Percentiles rank a stretch among this genome's conserved stretches.
Evolutionary conservation across 306 rosid genomes (phyloP).

Genomic region (Quercus glauca): DNA sequence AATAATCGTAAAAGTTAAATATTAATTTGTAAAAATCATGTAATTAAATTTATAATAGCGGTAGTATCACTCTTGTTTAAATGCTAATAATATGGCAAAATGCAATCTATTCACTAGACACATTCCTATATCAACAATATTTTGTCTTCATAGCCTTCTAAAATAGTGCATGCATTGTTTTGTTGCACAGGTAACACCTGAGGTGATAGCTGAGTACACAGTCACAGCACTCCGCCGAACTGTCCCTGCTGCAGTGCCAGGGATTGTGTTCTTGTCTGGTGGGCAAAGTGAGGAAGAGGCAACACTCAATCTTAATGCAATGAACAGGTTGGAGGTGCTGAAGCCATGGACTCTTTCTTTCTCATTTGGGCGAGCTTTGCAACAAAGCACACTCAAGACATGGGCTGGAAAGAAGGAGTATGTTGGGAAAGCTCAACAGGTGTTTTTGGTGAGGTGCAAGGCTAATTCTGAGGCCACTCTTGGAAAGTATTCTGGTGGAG

Average conservation of each 20-base stretch:
- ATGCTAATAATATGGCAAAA: no score
- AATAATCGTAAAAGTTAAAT: no score
- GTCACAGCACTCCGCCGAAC: slow-evolving; percentile 73
- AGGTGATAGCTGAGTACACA: slow-evolving; percentile 72
- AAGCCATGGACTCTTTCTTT: slow-evolving; percentile 95
- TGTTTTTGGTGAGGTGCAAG: slow-evolving; percentile 70
- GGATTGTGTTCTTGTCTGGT: slow-evolving; percentile 78
- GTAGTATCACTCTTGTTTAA: no score
- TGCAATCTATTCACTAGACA: background rate
- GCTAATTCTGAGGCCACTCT: slow-evolving; percentile 83
- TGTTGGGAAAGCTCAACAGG: slow-evolving; percentile 68
- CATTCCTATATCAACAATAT: no score
- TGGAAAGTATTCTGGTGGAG: slow-evolving; percentile 61
- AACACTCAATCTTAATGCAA: slow-evolving; percentile 72
- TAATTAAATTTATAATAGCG: no score
- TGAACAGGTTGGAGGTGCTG: slow-evolving; percentile 64
- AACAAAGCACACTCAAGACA: slow-evolving; percentile 83
- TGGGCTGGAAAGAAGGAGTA: slow-evolving; percentile 88
- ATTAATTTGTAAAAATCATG: no score
- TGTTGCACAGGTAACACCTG: slow-evolving; percentile 53
- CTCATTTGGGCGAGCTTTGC: slow-evolving; percentile 90
- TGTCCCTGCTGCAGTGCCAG: slow-evolving; percentile 89
- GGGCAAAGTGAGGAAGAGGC: slow-evolving; percentile 95
- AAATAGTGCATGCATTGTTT: background rate
- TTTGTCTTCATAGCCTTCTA: background rate